A percentile compares a stretch with the other conserved stretches of the same genome.
Conservation (phyloP, 441 rosid species). For the Pelargonium citronellum region DNA sequence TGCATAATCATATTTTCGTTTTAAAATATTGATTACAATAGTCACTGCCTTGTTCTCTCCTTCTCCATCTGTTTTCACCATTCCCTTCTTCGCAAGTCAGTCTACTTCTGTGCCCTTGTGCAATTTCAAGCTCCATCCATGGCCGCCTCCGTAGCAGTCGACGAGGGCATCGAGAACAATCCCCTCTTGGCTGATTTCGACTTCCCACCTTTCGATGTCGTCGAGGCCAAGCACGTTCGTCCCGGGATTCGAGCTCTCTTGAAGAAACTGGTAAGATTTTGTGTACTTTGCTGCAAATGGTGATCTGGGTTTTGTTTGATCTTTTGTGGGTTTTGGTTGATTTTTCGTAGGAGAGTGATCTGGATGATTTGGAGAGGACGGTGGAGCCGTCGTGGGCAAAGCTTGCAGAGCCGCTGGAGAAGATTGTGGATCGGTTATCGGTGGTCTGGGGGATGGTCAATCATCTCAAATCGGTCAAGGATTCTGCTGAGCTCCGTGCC, state of each 20-base stretch:
- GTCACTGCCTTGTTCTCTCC: slow-evolving; percentile 19
- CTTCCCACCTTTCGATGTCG: slow-evolving; percentile 64
- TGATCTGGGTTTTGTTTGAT: background rate
- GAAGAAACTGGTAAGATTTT: slow-evolving; percentile 45
- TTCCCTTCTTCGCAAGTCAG: slow-evolving; percentile 36
- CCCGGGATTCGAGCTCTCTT: slow-evolving; percentile 69
- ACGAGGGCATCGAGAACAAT: slow-evolving; percentile 31
- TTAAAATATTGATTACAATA: too few species aligned
- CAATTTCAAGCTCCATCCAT: slow-evolving; percentile 24
- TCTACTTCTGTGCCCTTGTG: slow-evolving; percentile 30
- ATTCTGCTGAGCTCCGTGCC: slow-evolving; percentile 73
- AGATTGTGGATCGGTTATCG: slow-evolving; percentile 46
- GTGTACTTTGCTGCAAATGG: background rate
- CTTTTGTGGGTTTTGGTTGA: background rate
- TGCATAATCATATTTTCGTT: too few species aligned
- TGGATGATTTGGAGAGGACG: slow-evolving; percentile 68
- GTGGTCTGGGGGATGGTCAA: slow-evolving; percentile 72
- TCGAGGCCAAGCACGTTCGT: slow-evolving; percentile 55
- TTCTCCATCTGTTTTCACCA: slow-evolving; percentile 49
- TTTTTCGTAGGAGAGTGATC: slow-evolving; percentile 46
- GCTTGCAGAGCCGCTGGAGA: slow-evolving; percentile 84
- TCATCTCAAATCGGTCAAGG: slow-evolving; percentile 79
- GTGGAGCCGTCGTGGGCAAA: slow-evolving; percentile 80
- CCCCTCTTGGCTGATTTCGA: slow-evolving; percentile 68
- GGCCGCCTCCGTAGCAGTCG: slow-evolving; percentile 26